phyloP scores from a whole-genome alignment of 257 asterid species.

The Cinchona pubescens region DNA sequence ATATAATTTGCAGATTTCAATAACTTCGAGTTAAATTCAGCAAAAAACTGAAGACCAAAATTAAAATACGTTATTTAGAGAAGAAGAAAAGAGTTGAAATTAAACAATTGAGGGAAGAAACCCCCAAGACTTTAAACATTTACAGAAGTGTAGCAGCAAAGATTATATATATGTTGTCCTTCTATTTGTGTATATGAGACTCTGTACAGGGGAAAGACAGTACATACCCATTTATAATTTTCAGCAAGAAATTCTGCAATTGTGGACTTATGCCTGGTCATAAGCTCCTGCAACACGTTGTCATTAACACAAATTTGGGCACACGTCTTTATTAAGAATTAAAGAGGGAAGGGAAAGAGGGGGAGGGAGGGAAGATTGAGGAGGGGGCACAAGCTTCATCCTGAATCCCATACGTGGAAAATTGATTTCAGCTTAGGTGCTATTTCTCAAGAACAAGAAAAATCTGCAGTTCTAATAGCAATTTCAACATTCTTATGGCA shows the following conservation, averaged over 20 bases:
- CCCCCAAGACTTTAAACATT: neutral
- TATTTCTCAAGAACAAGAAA: neutral
- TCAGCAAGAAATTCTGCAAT: conserved; percentile 66
- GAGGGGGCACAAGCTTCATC: neutral
- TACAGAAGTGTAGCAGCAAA: neutral
- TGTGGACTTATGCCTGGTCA: conserved; percentile 90
- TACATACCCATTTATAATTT: conserved; percentile 70
- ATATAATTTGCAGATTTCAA: conserved; percentile 82
- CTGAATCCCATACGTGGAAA: neutral
- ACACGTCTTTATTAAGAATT: neutral
- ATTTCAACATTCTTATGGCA: neutral
- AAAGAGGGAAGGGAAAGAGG: no score
- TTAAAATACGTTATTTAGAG: neutral
- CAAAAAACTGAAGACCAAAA: conserved; percentile 55
- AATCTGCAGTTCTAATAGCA: neutral
- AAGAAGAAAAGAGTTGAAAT: neutral
- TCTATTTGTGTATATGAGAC: neutral
- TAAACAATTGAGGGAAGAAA: neutral
- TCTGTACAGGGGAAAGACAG: conserved; percentile 3
- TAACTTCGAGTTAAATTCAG: conserved; percentile 79
- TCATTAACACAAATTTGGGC: conserved; percentile 11
- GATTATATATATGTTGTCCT: neutral
- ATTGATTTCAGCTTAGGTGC: neutral
- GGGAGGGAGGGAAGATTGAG: no score
- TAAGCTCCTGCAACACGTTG: conserved; percentile 63